Percentiles rank a stretch among this genome's conserved stretches.
phyloP scores from a whole-genome alignment of 1,139 yeast genomes.

The Wickerhamomyces sp. region DNA sequence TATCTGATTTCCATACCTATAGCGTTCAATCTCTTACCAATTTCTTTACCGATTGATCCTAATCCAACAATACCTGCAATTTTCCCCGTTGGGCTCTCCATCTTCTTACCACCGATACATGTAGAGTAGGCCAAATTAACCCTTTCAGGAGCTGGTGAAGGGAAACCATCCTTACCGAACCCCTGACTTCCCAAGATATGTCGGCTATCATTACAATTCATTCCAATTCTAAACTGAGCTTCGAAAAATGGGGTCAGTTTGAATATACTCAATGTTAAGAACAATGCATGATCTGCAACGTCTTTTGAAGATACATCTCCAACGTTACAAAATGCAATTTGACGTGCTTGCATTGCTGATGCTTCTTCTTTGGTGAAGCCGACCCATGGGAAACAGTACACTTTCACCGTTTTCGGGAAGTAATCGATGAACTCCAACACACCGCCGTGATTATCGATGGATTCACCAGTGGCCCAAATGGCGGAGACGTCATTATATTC shows the following conservation, averaged over 20 bases:
- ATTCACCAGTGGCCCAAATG: slow-evolving; percentile 62
- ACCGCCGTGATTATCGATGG: slow-evolving; percentile 48
- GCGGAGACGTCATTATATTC: slow-evolving; percentile 42
- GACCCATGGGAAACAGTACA: slow-evolving; percentile 61
- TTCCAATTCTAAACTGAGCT: slow-evolving; percentile 32
- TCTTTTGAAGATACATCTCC: slow-evolving; percentile 61
- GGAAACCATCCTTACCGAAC: slow-evolving; percentile 12
- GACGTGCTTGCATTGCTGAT: slow-evolving; percentile 32
- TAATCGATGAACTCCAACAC: slow-evolving; percentile 40
- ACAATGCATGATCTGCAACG: slow-evolving; percentile 70
- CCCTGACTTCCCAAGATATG: slow-evolving; percentile 31
- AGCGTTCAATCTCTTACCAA: slow-evolving; percentile 48
- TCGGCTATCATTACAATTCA: slow-evolving; percentile 36
- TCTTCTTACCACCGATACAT: slow-evolving; percentile 44
- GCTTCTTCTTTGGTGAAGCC: slow-evolving; percentile 61
- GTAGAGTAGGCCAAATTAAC: slow-evolving; percentile 23
- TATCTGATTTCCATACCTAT: slow-evolving; percentile 67
- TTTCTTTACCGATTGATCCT: slow-evolving; percentile 66
- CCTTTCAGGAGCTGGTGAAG: slow-evolving; percentile 5
- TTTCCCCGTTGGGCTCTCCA: slow-evolving; percentile 51
- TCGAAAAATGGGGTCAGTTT: slow-evolving; percentile 52
- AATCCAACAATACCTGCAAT: slow-evolving; percentile 67
- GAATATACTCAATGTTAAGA: slow-evolving; percentile 53
- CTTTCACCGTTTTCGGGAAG: slow-evolving; percentile 47
- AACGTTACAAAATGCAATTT: slow-evolving; percentile 58